Base-by-base conservation (phyloP, 176 grass and related monocot genomes). In the Avena eriantha region DNA sequence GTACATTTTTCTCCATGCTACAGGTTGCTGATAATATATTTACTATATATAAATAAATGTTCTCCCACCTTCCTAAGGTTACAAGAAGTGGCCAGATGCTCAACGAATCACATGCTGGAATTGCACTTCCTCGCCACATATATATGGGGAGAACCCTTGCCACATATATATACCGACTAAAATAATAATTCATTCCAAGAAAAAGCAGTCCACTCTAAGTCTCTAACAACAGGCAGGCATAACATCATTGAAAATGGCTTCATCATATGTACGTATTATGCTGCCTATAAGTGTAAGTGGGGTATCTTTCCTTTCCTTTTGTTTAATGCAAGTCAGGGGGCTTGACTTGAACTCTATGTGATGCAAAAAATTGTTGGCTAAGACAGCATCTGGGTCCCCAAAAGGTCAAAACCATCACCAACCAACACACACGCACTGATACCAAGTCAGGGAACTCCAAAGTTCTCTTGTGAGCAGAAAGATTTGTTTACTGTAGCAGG, bases 51-150 rank as follows among this genome's bases (percentile, higher is more conserved):
- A 78, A 77, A 61, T 0, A 78, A 61, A 11, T 17, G 7, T 7
- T 90, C 73, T 59, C 3, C 35, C 48, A 68, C 47, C 35, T 39
- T 84, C 57, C 47, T 1, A 10, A 49, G 68, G 68, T 80, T 87
- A 22, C 76, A 69, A 29, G 81, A 70, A 82, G 49, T 26, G 24
- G 69, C 69, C 74, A 84, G 68, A 66, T 39, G 67, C 24, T 73
- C 82, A 89, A 83, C 78, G 71, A 67, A 83, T 69, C 86, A 83
- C 66, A 67, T 82, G 73, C 48, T 66, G 39, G 3, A 86, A 57
- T 24, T 75, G 2, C 23, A 69, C 13, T 23, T 46, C 75, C 35
- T n/a, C 12, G 6, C 31, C 29, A 29, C 29, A 29, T 29, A 29
- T 29, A 29, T 29, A 14, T 33, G 23, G 2, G 24, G 12, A 47